A percentile compares a stretch with the other conserved stretches of the same genome.
phyloP scores from a whole-genome alignment of 169 alveolate species.

The Cryptosporidium viatorum region DNA sequence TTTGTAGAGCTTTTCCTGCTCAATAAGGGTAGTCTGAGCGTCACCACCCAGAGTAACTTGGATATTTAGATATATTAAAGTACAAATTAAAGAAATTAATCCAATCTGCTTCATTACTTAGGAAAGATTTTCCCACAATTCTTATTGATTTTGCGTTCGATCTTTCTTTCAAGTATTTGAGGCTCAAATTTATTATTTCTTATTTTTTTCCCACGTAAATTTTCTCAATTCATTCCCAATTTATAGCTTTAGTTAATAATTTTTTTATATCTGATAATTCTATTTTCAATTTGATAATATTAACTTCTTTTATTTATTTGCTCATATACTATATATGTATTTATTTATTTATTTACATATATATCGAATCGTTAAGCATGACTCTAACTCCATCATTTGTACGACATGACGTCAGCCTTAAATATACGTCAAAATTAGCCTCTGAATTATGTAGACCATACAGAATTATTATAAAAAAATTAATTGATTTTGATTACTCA shows the following conservation, averaged over 20 bases:
- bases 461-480: not conserved
- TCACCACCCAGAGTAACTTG: not conserved
- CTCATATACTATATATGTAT: too few relatives aligned
- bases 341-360: not conserved
- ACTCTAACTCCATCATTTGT: not conserved
- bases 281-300: not conserved
- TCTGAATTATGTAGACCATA: conserved; percentile 25
- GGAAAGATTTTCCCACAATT: not conserved
- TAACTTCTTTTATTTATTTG: not conserved
- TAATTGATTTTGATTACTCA: too few relatives aligned
- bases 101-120: conserved; percentile 18
- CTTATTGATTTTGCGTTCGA: not conserved
- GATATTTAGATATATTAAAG: not conserved
- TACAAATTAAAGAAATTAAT: not conserved
- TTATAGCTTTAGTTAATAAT: not conserved
- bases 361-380: conserved; percentile 12
- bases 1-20: conserved; percentile 1
- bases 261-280: not conserved
- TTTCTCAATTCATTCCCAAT: conserved; percentile 7
- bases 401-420: conserved; percentile 19
- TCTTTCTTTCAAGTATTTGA: not conserved
- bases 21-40: conserved; percentile 9
- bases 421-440: conserved; percentile 29
- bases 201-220: not conserved
- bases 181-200: not conserved